These are phyloP conservation scores for Xylona heveae DNA, from an alignment of 495 filamentous ascomycete species.

Conservation along the genomic window DNA sequence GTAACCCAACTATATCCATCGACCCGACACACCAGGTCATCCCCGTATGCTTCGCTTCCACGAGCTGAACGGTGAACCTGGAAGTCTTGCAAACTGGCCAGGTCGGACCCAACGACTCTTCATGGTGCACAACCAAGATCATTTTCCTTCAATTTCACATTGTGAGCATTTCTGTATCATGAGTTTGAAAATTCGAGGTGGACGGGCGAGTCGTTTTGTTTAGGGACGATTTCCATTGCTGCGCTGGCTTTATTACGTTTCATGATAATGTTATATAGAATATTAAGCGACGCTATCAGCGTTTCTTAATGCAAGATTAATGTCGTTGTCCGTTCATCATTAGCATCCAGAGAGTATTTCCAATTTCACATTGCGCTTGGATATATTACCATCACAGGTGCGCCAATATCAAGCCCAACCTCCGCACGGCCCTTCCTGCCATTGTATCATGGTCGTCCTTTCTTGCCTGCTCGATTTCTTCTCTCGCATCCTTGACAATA, in stretches of 20 bases:
- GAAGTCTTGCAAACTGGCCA: background rate
- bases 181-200: background rate
- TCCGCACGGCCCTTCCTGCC: slow-evolving; percentile 1
- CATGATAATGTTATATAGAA: background rate
- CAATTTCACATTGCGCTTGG: background rate
- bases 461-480: slow-evolving; percentile 27
- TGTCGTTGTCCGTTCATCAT: no score
- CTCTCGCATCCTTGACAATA: slow-evolving; percentile 36
- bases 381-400: no score
- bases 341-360: background rate
- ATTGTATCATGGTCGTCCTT: slow-evolving; percentile 5
- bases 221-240: background rate
- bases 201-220: background rate
- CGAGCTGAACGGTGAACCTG: background rate
- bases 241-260: background rate
- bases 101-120: no score
- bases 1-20: no score
- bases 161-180: background rate
- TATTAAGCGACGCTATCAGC: background rate
- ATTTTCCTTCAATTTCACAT: no score
- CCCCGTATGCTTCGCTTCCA: no score
- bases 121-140: no score
- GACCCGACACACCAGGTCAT: no score
- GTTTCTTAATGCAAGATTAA: no score
- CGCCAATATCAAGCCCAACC: slow-evolving; percentile 1